Evolutionary conservation across 2,329 filamentous ascomycete genomes (phyloP).

Genomic region (Diaporthe ampelina): DNA sequence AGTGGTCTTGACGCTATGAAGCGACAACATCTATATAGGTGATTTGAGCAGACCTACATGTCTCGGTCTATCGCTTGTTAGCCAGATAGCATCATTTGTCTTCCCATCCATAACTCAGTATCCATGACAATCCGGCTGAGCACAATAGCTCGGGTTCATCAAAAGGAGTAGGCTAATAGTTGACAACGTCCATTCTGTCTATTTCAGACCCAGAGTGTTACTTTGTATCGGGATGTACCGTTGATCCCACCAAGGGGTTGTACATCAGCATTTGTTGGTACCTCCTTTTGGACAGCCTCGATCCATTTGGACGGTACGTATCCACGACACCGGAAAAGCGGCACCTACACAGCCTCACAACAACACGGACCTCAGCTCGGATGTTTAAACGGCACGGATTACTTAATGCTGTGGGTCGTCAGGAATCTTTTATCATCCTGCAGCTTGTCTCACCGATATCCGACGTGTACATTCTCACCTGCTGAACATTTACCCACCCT

Average conservation of each 20-base stretch:
- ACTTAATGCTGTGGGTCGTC: conserved; percentile 25
- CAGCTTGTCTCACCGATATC: conserved; percentile 29
- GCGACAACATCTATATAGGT: background rate
- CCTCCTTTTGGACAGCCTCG: conserved; percentile 12
- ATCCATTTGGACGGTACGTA: conserved; percentile 8
- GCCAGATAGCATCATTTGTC: background rate
- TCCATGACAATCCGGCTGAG: background rate
- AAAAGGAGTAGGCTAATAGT: background rate
- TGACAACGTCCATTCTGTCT: background rate
- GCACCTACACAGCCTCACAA: conserved; percentile 11
- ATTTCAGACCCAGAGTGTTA: background rate
- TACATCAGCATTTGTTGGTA: conserved; percentile 23
- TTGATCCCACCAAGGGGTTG: conserved; percentile 2
- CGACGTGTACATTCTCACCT: conserved; percentile 19
- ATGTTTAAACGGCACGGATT: conserved; percentile 21
- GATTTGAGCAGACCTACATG: background rate
- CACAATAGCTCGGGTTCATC: background rate
- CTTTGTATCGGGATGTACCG: conserved; percentile 8
- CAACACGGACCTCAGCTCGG: conserved; percentile 30
- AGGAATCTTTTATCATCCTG: conserved; percentile 18
- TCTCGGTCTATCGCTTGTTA: background rate
- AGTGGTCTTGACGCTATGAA: background rate
- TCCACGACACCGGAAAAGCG: conserved; percentile 29
- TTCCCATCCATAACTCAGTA: background rate
- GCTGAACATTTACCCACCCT: background rate